A percentile compares a stretch with the other conserved stretches of the same genome.
These are phyloP conservation scores for Cubamyces sp. DNA, from an alignment of 768 basidiomycete species.

Conservation along the genomic window DNA sequence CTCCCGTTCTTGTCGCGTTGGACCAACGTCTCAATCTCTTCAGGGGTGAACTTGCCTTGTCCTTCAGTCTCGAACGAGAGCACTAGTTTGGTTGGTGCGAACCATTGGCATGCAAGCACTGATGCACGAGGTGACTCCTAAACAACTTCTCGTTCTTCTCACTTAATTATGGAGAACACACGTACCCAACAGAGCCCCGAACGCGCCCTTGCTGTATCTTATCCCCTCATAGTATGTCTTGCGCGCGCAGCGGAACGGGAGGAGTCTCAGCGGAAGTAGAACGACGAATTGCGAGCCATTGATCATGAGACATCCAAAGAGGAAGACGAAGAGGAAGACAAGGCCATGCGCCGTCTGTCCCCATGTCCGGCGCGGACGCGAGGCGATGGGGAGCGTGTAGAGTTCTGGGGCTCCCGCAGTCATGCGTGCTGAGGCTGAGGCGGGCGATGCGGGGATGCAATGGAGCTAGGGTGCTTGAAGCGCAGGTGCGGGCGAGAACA, in stretches of 20 bases:
- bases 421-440: neutral
- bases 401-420: constrained; percentile 21
- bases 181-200: constrained; percentile 75
- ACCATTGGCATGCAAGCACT: constrained; percentile 84
- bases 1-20: constrained; percentile 59
- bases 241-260: constrained; percentile 61
- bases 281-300: constrained; percentile 74
- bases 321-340: constrained; percentile 61
- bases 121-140: constrained; percentile 7
- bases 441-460: neutral
- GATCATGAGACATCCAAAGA: constrained; percentile 67
- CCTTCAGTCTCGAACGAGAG: constrained; percentile 78
- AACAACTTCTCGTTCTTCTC: neutral
- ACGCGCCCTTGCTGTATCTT: constrained; percentile 81
- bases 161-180: neutral
- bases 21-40: constrained; percentile 62
- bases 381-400: constrained; percentile 54
- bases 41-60: constrained; percentile 60
- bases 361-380: constrained; percentile 61
- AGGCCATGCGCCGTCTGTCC: constrained; percentile 50
- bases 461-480: neutral
- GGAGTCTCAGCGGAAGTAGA: constrained; percentile 64
- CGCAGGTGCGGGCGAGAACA: neutral
- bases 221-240: constrained; percentile 70
- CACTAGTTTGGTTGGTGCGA: constrained; percentile 73